phyloP scores from a whole-genome alignment of 345 rosid species.

The Eucalyptus brandiana region DNA sequence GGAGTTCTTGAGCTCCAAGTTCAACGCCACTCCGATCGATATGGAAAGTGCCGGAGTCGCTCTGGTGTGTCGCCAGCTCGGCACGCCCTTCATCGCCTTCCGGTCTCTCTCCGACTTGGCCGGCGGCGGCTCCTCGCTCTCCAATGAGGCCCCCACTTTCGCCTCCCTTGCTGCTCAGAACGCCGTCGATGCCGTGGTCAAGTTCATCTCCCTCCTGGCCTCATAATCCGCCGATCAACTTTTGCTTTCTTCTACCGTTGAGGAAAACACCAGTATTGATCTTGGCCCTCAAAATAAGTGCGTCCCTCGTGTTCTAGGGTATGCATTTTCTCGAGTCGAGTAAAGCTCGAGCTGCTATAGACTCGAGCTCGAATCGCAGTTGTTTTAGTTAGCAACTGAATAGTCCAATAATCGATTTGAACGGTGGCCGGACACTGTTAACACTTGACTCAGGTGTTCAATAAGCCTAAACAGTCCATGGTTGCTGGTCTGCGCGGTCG shows the following conservation, averaged over 20 bases:
- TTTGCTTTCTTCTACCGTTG: background rate
- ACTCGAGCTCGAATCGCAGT: background rate
- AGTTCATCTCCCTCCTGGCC: background rate
- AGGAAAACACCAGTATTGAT: background rate
- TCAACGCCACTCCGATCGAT: constrained; percentile 53
- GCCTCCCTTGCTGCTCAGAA: constrained; percentile 45
- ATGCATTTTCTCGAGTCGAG: accelerated
- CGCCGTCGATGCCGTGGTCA: background rate
- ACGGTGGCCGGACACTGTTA: background rate
- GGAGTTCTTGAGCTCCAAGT: constrained; percentile 33
- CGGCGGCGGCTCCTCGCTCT: constrained; percentile 46
- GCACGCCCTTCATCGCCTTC: constrained; percentile 36
- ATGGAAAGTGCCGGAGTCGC: constrained; percentile 78
- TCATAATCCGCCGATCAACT: background rate
- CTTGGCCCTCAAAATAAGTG: background rate
- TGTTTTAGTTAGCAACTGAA: background rate
- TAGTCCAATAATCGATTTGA: background rate
- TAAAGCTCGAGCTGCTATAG: background rate
- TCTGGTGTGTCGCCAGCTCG: constrained; percentile 38
- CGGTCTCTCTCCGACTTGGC: constrained; percentile 71
- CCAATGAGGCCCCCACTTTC: constrained; percentile 49
- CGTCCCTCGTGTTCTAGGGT: background rate
- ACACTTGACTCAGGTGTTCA: background rate
- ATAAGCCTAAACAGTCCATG: background rate
- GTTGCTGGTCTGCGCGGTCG: background rate